phyloP scores from a whole-genome alignment of 2,329 filamentous ascomycete genomes.

The Penicillium sp. region DNA sequence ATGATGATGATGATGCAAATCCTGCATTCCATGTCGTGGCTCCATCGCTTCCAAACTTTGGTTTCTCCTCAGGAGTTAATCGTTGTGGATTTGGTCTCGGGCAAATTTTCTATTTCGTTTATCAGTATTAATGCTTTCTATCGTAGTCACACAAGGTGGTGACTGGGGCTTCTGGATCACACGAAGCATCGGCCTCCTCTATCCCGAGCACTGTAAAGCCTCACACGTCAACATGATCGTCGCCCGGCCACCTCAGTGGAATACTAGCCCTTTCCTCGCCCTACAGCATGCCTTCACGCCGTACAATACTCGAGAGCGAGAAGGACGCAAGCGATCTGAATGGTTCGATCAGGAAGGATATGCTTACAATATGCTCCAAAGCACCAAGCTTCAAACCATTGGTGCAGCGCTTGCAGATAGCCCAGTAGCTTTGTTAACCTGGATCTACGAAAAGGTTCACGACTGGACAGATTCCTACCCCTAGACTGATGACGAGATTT shows the following conservation, averaged over 20 bases:
- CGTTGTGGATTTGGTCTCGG: conserved; percentile 60
- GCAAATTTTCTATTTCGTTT: conserved; percentile 42
- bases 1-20: conserved; percentile 37
- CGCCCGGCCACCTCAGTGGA: conserved; percentile 56
- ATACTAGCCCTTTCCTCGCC: conserved; percentile 62
- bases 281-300: conserved; percentile 32
- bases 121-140: not conserved
- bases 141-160: conserved; percentile 62
- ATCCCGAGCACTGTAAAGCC: conserved; percentile 64
- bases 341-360: conserved; percentile 34
- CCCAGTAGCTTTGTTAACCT: conserved; percentile 73
- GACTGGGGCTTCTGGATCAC: conserved; percentile 74
- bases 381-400: conserved; percentile 75
- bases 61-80: conserved; percentile 56
- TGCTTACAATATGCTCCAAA: conserved; percentile 65
- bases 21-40: conserved; percentile 62
- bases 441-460: conserved; percentile 82
- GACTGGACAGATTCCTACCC: conserved; percentile 77
- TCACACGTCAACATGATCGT: conserved; percentile 67
- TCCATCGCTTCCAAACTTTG: conserved; percentile 62
- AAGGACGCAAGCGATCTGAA: conserved; percentile 23
- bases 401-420: conserved; percentile 72
- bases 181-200: conserved; percentile 64
- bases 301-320: conserved; percentile 27
- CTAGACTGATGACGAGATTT: conserved; percentile 77